Evolutionary conservation across 148 eudicot species (phyloP).

Genomic region (Vaccinium corymbosum): DNA sequence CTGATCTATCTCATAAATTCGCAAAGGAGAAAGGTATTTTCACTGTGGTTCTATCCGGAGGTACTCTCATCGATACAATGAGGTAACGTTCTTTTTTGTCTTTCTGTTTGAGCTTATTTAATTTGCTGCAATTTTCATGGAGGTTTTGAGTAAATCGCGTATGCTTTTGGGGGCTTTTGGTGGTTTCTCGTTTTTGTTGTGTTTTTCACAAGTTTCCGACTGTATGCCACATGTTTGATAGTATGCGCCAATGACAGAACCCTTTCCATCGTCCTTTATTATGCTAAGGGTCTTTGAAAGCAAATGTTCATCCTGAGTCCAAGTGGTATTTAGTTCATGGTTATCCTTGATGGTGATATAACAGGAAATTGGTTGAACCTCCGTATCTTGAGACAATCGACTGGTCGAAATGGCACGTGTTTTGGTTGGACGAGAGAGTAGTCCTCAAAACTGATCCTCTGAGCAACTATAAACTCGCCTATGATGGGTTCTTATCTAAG

Average conservation of each 20-base stretch:
- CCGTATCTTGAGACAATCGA: constrained; percentile 65
- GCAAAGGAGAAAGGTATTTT: constrained; percentile 50
- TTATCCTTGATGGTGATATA: constrained; percentile 8
- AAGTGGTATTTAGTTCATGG: neutral
- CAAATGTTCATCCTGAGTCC: neutral
- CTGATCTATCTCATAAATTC: constrained; percentile 47
- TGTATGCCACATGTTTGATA: neutral
- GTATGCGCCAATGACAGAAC: neutral
- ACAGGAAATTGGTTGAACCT: constrained; percentile 66
- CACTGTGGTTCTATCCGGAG: constrained; percentile 75
- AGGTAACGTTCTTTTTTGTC: constrained; percentile 34
- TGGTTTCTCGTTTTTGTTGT: neutral
- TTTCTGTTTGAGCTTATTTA: neutral
- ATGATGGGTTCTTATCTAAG: constrained; percentile 75
- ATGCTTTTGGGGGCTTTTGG: neutral
- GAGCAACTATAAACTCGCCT: constrained; percentile 81
- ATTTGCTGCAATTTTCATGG: neutral
- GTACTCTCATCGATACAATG: constrained; percentile 61
- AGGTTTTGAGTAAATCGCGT: no score
- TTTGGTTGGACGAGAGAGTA: constrained; percentile 93
- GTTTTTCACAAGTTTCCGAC: neutral
- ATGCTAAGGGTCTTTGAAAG: neutral
- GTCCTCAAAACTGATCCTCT: constrained; percentile 59
- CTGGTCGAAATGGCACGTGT: constrained; percentile 94
- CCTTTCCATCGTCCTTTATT: neutral